Evolutionary conservation across 2,329 filamentous ascomycete genomes (phyloP), one percentile per base, ranked within the genome.

Genomic region (Diaporthe sp.): DNA sequence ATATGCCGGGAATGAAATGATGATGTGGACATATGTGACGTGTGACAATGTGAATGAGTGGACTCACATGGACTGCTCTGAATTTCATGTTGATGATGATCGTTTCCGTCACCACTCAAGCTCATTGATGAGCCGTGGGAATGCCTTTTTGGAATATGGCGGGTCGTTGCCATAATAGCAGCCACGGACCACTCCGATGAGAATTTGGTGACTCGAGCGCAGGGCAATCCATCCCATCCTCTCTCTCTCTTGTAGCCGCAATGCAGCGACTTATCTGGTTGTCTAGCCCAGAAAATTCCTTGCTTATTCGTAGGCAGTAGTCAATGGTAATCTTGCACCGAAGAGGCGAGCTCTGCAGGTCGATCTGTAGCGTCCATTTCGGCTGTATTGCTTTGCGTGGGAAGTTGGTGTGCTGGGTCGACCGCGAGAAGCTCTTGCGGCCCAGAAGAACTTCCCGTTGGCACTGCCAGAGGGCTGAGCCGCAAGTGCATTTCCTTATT

Each of bases 141-240:
- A 22, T 22, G 22, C 42, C 22, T 6, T 17, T 22, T 47, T 22
- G 42, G 42, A 7, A 9, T 47, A 22, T 1, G 42, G 42, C n/a
- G n/a, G 1, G 42, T 47, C 8, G 7, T 9, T 7, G 2, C 19
- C 0, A 4, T 47, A 0, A 47, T 47, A 17, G 19, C 17, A 1
- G 40, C 22, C 7, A 22, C 7, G 10, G 42, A 22, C 42, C 0
- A 47, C 17, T 10, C 19, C 1, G 42, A 10, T 2, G 19, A 3
- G 42, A 22, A 19, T 47, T 10, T 8, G 9, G 9, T 22, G 19
- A 6, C 42, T 10, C 9, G 42, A 8, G 19, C 7, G 7, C 1
- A 22, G 42, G 8, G 7, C 42, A 47, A 8, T 47, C 4, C 17
- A 19, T 22, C 17, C 1, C 7, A 22, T 47, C 3, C 19, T 5